Evolutionary conservation across 495 filamentous ascomycete genomes (phyloP).

Genomic region (Hypoxylon lienhwacheense): DNA sequence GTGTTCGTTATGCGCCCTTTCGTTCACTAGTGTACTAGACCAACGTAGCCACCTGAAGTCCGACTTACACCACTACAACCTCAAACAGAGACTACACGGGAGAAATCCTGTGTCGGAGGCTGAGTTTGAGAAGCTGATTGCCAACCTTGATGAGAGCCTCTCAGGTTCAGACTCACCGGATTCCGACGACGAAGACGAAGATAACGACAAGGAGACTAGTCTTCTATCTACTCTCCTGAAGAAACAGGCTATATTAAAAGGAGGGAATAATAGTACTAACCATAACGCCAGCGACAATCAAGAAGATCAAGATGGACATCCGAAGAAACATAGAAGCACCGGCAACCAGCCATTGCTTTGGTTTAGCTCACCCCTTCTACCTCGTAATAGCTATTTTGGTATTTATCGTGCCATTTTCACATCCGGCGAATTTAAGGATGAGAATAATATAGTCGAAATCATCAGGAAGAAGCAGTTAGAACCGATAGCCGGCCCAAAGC

Average conservation of each 20-base stretch:
- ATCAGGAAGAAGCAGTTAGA: slow-evolving; percentile 74
- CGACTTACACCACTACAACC: slow-evolving; percentile 92
- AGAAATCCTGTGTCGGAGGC: slow-evolving; percentile 66
- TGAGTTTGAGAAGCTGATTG: slow-evolving; percentile 83
- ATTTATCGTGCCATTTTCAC: slow-evolving; percentile 85
- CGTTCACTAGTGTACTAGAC: slow-evolving; percentile 71
- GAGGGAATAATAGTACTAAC: slow-evolving; percentile 32
- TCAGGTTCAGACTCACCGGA: slow-evolving; percentile 71
- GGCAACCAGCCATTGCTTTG: slow-evolving; percentile 81
- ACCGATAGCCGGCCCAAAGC: slow-evolving; percentile 59
- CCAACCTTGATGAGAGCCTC: slow-evolving; percentile 83
- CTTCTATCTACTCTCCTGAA: slow-evolving; percentile 74
- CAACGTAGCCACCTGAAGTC: slow-evolving; percentile 85
- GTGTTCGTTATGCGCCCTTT: slow-evolving; percentile 77
- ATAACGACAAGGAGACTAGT: slow-evolving; percentile 54
- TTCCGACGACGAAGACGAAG: slow-evolving; percentile 55
- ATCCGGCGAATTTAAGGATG: slow-evolving; percentile 64
- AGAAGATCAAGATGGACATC: slow-evolving; percentile 50
- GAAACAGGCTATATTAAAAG: slow-evolving; percentile 74
- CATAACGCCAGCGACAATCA: slow-evolving; percentile 36
- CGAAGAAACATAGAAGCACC: slow-evolving; percentile 50
- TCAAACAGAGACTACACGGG: slow-evolving; percentile 83
- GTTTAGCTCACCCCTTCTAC: slow-evolving; percentile 76
- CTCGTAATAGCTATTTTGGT: slow-evolving; percentile 77
- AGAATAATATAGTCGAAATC: slow-evolving; percentile 62